phyloP scores from a whole-genome alignment of 805 yeast species.

The Hemisphaericaspora nanyangensis region DNA sequence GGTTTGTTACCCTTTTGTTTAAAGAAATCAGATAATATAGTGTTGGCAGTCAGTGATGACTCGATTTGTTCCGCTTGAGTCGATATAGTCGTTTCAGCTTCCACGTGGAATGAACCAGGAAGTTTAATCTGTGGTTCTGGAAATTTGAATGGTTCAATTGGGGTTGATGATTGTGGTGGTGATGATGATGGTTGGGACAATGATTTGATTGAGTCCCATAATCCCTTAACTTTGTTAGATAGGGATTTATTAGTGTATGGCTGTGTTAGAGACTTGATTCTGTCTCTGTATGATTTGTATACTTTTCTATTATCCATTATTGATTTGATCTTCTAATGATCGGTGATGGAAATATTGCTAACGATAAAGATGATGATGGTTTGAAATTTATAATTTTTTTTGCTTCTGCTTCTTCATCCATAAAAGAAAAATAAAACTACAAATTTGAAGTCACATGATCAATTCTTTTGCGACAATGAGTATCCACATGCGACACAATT shows the following conservation, averaged over 20 bases:
- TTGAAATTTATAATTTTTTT: conserved; percentile 2
- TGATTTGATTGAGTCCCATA: not conserved
- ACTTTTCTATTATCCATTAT: conserved; percentile 36
- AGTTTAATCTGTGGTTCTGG: conserved; percentile 7
- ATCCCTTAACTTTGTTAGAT: conserved; percentile 15
- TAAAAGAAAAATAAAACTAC: too few species aligned
- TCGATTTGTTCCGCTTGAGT: not conserved
- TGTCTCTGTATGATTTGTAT: conserved; percentile 23
- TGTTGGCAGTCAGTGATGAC: conserved; percentile 48
- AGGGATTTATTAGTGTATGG: conserved; percentile 4
- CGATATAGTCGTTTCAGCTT: not conserved
- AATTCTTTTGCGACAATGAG: too few species aligned
- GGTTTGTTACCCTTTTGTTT: conserved; percentile 73
- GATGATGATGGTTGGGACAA: not conserved
- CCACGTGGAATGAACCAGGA: not conserved
- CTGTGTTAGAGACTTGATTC: conserved; percentile 11
- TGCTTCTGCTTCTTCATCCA: too few species aligned
- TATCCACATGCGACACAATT: too few species aligned
- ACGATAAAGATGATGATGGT: too few species aligned
- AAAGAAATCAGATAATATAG: conserved; percentile 64
- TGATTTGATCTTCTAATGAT: too few species aligned
- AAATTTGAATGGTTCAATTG: conserved; percentile 5
- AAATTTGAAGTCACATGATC: too few species aligned
- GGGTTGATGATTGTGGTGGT: not conserved
- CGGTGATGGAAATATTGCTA: too few species aligned